phyloP scores from a whole-genome alignment of 805 yeast species.

The Saccharomycopsis microspora region DNA sequence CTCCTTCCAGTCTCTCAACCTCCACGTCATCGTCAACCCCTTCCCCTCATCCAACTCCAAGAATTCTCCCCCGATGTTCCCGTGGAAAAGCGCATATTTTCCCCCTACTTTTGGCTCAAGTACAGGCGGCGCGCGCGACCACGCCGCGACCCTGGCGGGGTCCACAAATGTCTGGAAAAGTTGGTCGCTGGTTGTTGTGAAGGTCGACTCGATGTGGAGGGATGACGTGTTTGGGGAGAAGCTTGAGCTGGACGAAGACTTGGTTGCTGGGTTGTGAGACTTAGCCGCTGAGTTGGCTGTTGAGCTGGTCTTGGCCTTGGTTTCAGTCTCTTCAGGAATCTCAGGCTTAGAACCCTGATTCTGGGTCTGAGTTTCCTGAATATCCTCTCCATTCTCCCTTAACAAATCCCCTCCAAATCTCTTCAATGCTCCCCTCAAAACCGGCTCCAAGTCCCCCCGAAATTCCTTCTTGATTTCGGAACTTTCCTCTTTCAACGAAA shows the following conservation, averaged over 20 bases:
- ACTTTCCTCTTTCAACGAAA: slow-evolving; percentile 21
- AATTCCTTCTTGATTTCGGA: slow-evolving; percentile 37
- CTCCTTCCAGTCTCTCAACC: slow-evolving; percentile 79
- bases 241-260: not conserved
- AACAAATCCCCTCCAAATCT: slow-evolving; percentile 74
- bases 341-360: too few relatives aligned
- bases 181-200: slow-evolving; percentile 83
- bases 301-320: slow-evolving; percentile 42
- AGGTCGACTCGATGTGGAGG: slow-evolving; percentile 63
- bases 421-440: slow-evolving; percentile 47
- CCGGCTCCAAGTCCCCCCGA: slow-evolving; percentile 51
- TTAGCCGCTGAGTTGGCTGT: slow-evolving; percentile 27
- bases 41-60: slow-evolving; percentile 46
- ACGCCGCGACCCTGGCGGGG: slow-evolving; percentile 71
- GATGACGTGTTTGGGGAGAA: slow-evolving; percentile 52
- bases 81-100: slow-evolving; percentile 69
- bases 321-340: slow-evolving; percentile 54
- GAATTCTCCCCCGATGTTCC: slow-evolving; percentile 69
- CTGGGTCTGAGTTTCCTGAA: slow-evolving; percentile 34
- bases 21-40: slow-evolving; percentile 68
- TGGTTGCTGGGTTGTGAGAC: not conserved
- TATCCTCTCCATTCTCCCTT: slow-evolving; percentile 66
- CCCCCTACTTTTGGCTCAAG: slow-evolving; percentile 52
- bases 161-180: slow-evolving; percentile 68
- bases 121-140: slow-evolving; percentile 70